A percentile compares a stretch with the other conserved stretches of the same genome.
phyloP scores from a whole-genome alignment of 345 rosid genomes.

The Adansonia digitata region DNA sequence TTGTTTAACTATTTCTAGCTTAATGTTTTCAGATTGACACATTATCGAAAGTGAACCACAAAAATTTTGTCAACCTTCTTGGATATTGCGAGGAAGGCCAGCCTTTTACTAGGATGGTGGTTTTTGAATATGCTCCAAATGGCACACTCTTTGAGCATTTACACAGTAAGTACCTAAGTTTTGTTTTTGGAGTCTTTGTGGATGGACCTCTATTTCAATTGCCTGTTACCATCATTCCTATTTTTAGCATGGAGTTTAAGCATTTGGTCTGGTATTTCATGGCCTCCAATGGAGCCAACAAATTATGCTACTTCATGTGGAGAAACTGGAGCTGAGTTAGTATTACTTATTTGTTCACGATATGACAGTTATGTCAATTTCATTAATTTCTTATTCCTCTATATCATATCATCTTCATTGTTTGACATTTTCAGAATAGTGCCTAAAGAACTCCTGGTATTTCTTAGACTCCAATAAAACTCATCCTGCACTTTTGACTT shows the following conservation, averaged over 20 bases:
- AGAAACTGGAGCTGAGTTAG: not conserved
- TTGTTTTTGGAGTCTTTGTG: not conserved
- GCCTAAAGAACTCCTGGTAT: not conserved
- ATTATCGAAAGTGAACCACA: slow-evolving; percentile 83
- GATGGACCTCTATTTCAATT: not conserved
- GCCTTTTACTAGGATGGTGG: slow-evolving; percentile 95
- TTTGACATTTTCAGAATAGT: not conserved
- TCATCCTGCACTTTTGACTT: not conserved
- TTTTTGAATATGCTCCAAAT: slow-evolving; percentile 93
- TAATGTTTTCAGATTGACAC: slow-evolving; percentile 59
- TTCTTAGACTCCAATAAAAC: not conserved
- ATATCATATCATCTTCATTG: not conserved
- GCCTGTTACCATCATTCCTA: not conserved
- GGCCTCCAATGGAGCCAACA: not conserved
- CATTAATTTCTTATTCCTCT: not conserved
- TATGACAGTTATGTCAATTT: not conserved
- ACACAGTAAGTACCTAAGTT: slow-evolving; percentile 51
- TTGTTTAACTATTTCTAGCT: slow-evolving; percentile 9
- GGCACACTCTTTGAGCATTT: slow-evolving; percentile 92
- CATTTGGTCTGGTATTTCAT: not conserved
- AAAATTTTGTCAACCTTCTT: slow-evolving; percentile 84
- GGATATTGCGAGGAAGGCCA: slow-evolving; percentile 80
- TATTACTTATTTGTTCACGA: not conserved
- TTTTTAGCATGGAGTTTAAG: not conserved
- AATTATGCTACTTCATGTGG: not conserved